Evolutionary conservation across 2,329 filamentous ascomycete species (phyloP), one percentile per base, ranked within the genome.

Genomic region (Periconia digitata): DNA sequence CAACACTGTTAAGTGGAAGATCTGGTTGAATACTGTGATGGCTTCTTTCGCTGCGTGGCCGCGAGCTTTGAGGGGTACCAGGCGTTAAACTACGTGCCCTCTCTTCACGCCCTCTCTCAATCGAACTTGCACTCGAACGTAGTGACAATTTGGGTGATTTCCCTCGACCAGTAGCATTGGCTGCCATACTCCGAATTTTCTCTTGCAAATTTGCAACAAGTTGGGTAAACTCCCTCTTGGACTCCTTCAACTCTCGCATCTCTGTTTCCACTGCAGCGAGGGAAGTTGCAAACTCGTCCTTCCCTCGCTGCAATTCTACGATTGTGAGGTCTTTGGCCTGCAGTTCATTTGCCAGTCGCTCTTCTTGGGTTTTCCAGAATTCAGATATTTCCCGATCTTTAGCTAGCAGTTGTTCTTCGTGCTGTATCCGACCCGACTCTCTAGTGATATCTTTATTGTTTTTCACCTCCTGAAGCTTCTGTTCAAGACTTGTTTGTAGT

Each of bases 151-250:
- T 32, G n/a, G 27, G 27, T 12, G 27, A 32, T 5, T 12, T 15
- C n/a, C n/a, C 27, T 15, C n/a, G 27, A 32, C 4, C n/a, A 4
- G 27, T 15, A 32, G 4, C n/a, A 12, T 32, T 50, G 1, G 56
- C 52, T 23, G 67, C 56, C 2, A 71, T 43, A 3, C 65, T 57
- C 16, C 49, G 52, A 4, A 63, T 58, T 50, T 67, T 69, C 35
- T 67, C 59, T 39, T 68, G 56, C 1, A 72, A 54, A 6, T 54
- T 63, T 8, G 55, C 50, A 4, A 72, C 61, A 23, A 71, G 51
- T 3, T 53, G 49, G 43, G 66, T 59, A 12, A 71, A 70, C 0
- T 59, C 52, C 15, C 56, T 58, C 46, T 71, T 72, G 32, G 60
- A 63, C 38, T 69, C 61, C 13, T 55, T 51, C 16, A 72, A 44